Conservation (phyloP, 2,329 filamentous ascomycete genomes). For the Neonectria neomacrospora region DNA sequence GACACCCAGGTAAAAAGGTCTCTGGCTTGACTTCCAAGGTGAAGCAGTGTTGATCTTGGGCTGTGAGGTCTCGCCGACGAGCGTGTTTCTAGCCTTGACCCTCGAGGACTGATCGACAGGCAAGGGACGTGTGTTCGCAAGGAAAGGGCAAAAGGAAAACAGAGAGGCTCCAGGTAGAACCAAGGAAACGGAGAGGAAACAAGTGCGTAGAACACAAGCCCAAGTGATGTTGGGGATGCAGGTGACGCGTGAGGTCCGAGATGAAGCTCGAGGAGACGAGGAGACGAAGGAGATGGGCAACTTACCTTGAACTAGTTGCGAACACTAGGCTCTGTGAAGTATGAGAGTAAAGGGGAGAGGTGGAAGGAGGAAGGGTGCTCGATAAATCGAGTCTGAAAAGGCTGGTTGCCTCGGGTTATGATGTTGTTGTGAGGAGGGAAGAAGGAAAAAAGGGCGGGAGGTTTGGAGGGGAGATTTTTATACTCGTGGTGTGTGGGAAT, state of each 20-base stretch:
- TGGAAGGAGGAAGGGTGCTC: background rate
- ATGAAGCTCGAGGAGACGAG: background rate
- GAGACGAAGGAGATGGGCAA: background rate
- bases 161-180: no score
- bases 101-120: background rate
- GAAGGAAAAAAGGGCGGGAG: background rate
- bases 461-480: background rate
- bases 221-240: background rate
- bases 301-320: background rate
- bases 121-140: background rate
- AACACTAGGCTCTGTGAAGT: no score
- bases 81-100: background rate
- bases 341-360: background rate
- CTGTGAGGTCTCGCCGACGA: background rate
- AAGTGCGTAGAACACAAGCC: background rate
- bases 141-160: background rate
- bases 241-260: background rate
- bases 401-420: background rate
- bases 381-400: background rate
- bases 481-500: background rate
- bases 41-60: background rate
- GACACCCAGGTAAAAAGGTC: no score
- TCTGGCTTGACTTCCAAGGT: background rate
- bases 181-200: background rate
- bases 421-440: conserved; percentile 1